Percentiles rank a stretch among this genome's conserved stretches.
phyloP scores from a whole-genome alignment of 2,329 filamentous ascomycete genomes.

The Pseudogymnoascus sp. region DNA sequence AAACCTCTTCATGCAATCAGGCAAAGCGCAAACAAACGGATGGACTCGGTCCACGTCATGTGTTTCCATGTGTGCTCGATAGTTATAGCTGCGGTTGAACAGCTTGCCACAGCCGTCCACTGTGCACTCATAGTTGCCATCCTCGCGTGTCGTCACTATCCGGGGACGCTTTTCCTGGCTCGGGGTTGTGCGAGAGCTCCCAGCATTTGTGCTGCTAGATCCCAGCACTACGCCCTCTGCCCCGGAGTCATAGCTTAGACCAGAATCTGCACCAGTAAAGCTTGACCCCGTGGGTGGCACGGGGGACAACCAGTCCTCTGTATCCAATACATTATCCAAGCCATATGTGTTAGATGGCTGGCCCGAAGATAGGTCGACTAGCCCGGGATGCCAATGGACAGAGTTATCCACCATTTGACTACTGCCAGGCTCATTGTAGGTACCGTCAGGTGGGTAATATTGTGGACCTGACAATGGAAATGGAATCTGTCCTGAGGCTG shows the following conservation, averaged over 20 bases:
- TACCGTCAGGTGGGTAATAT: not conserved
- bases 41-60: conserved; percentile 70
- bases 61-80: conserved; percentile 77
- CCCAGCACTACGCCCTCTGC: not conserved
- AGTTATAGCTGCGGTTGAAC: conserved; percentile 81
- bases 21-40: conserved; percentile 59
- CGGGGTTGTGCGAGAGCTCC: not conserved
- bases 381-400: not conserved
- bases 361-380: not conserved
- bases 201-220: not conserved
- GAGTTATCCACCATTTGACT: not conserved
- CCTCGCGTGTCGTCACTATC: conserved; percentile 2
- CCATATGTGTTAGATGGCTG: not conserved
- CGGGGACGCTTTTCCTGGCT: not conserved
- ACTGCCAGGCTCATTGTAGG: not conserved
- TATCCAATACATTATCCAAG: not conserved
- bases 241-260: not conserved
- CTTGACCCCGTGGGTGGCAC: not conserved
- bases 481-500: not conserved
- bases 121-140: conserved; percentile 42
- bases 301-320: not conserved
- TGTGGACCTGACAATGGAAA: not conserved
- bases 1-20: conserved; percentile 67
- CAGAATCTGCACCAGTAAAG: not conserved
- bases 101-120: conserved; percentile 66